Base-by-base conservation (phyloP, 441 rosid species). In the Rhodomyrtus psidioides region DNA sequence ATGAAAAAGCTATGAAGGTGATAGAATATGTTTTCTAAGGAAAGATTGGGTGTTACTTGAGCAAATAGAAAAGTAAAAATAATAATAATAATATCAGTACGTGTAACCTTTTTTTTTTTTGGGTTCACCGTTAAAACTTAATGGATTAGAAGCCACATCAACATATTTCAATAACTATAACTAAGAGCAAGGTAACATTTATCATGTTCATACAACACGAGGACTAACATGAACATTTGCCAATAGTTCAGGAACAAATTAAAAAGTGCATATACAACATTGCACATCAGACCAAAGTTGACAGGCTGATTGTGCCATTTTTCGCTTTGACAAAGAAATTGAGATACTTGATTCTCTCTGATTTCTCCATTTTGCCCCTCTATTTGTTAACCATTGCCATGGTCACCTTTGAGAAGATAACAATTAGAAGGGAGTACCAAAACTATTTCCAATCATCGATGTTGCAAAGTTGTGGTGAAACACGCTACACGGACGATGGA, bases 81-180 rank as follows among this genome's bases (percentile, higher is more conserved):
- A 34, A 34, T 59, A n/a, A n/a, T 42, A 59, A 27, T 59, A 27
- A 4, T 27, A 15, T 59, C 2, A 27, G 1, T 8, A 2, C 0
- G 0, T n/a, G 65, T n/a, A 58, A 58, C 60, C 26, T 8, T 7
- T 10, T 49, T 49, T 53, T 53, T 53, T 53, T 53, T 53, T 3
- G 0, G 54, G 4, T 53, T 4, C 54, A 27, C 39, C 10, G 15
- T 27, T 59, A 6, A 27, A 59, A 30, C 70, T 27, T 27, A 27
- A 59, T 27, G 39, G 19, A 59, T 59, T 27, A 19, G 70, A 59
- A 59, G 30, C 39, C 5, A 1, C 0, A 27, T 6, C 3, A 1
- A 9, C 34, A 59, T 6, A 59, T 27, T 16, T 14, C 0, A 0
- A 27, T 59, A 59, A 27, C 0, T 2, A 1, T 9, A 59, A 59